These are phyloP conservation scores for Dactylellina haptotyla DNA, from an alignment of 2,329 filamentous ascomycete species.

Conservation along the genomic window DNA sequence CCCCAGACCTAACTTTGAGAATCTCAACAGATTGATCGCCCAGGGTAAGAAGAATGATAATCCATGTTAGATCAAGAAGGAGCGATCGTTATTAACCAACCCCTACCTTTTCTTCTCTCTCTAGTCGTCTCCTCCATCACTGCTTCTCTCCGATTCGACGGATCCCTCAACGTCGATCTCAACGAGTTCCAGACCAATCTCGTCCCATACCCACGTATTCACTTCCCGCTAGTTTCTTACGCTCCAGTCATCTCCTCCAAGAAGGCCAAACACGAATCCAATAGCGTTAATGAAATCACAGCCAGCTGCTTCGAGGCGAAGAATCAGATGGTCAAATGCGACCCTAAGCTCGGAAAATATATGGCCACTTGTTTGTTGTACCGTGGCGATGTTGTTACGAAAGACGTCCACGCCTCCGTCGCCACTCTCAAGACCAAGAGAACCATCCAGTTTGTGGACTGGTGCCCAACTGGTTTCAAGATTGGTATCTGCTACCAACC, in stretches of 20 bases:
- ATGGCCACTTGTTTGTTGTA: constrained; percentile 99
- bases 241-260: constrained; percentile 91
- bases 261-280: constrained; percentile 97
- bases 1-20: constrained; percentile 97
- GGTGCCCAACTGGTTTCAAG: constrained; percentile 99
- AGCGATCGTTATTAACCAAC: neutral
- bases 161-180: constrained; percentile 97
- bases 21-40: constrained; percentile 97
- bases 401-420: constrained; percentile 91
- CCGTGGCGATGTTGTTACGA: constrained; percentile 96
- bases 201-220: constrained; percentile 97
- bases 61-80: neutral
- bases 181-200: constrained; percentile 99
- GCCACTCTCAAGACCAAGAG: constrained; percentile 99
- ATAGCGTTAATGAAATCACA: constrained; percentile 97
- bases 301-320: constrained; percentile 99
- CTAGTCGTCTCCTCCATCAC: constrained; percentile 97
- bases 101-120: neutral
- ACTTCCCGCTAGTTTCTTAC: constrained; percentile 98
- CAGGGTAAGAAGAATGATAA: constrained; percentile 73
- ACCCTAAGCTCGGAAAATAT: constrained; percentile 98
- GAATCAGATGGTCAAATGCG: constrained; percentile 99
- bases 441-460: constrained; percentile 99
- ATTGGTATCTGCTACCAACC: constrained; percentile 99
- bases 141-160: constrained; percentile 96